Evolutionary conservation across 371 early-diverging fungal genomes (phyloP), one percentile per base, ranked within the genome.

Genomic region (Conidiobolus incongruus): DNA sequence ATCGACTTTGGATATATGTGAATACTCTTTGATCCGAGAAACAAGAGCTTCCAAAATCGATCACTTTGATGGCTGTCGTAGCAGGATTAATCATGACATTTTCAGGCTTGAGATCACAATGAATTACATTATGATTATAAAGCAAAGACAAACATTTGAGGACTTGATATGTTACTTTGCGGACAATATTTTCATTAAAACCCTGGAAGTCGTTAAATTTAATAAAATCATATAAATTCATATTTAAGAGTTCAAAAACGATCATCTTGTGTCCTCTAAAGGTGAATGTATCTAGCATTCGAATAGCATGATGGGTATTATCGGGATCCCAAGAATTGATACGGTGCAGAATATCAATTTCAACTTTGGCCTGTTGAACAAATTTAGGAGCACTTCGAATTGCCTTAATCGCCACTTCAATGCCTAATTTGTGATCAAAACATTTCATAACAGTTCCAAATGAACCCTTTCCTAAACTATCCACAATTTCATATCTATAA

Each of bases 361-460:
- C 99, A 62, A 89, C 75, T 57, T 86, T 61, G 39, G 83, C 81
- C 60, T 97, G 95, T 49, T 79, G 76, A 52, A 75, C 81, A 60
- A 85, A 97, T 1, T 83, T 81, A 1, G 73, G 71, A 48, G 83
- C 77, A 61, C 85, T 92, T 54, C 96, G 96, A 47, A 97, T 86
- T 13, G 97, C 81, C 56, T 99, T 99, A 43, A 97, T 75, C 2
- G 95, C 97, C 13, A 86, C 79, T n/a, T 77, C 54, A 35, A 79
- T 76, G 46, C 77, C 72, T 3, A 89, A 86, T 40, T 70, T 70
- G 35, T 82, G 41, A 40, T 84, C 76, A 35, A 75, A 72, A 52
- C 94, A 96, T 57, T 86, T 88, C 15, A 84, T 92, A 0, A 98
- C 99, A 60, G 96, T 94, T 0, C 99, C 96, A 70, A 95, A 98